A percentile compares a stretch with the other conserved stretches of the same genome.
phyloP scores from a whole-genome alignment of 176 grass and related monocot genomes.

The Aegilops tauschii region DNA sequence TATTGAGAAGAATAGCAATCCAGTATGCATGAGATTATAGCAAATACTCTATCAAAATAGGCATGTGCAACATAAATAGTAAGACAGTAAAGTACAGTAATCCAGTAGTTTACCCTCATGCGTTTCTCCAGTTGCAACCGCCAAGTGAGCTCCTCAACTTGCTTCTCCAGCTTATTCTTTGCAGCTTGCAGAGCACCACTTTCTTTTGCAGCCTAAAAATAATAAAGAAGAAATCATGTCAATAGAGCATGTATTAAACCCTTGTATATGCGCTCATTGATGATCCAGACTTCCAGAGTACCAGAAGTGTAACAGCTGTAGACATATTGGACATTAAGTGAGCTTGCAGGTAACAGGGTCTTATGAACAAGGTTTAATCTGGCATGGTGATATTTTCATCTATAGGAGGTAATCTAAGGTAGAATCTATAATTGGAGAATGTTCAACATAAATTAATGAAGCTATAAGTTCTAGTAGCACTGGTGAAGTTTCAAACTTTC shows the following conservation, averaged over 20 bases:
- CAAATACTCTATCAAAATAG: slow-evolving; percentile 1
- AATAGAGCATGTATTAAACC: slow-evolving; percentile 4
- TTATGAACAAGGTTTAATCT: not conserved
- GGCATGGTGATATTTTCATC: not conserved
- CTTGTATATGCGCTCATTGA: slow-evolving; percentile 11
- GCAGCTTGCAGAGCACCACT: slow-evolving; percentile 96
- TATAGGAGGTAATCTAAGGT: not conserved
- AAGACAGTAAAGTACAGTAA: slow-evolving; percentile 11
- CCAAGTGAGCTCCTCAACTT: slow-evolving; percentile 95
- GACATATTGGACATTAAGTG: not conserved
- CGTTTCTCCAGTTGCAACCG: slow-evolving; percentile 91
- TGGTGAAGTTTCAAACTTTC: not conserved
- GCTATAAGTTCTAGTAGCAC: not conserved
- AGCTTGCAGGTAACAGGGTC: slow-evolving; percentile 1
- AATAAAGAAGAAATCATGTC: slow-evolving; percentile 18
- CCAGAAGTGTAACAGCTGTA: slow-evolving; percentile 9
- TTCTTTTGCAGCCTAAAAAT: slow-evolving; percentile 91
- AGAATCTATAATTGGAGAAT: not conserved
- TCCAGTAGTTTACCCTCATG: slow-evolving; percentile 73
- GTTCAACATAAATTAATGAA: slow-evolving; percentile 1
- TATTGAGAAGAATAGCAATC: not conserved
- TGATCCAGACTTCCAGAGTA: slow-evolving; percentile 13
- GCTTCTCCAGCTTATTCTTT: slow-evolving; percentile 96
- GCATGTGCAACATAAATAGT: slow-evolving; percentile 22
- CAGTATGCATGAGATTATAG: slow-evolving; percentile 14